Evolutionary conservation across 139 green algal genomes (phyloP).

Genomic region (Micractinium sp.): DNA sequence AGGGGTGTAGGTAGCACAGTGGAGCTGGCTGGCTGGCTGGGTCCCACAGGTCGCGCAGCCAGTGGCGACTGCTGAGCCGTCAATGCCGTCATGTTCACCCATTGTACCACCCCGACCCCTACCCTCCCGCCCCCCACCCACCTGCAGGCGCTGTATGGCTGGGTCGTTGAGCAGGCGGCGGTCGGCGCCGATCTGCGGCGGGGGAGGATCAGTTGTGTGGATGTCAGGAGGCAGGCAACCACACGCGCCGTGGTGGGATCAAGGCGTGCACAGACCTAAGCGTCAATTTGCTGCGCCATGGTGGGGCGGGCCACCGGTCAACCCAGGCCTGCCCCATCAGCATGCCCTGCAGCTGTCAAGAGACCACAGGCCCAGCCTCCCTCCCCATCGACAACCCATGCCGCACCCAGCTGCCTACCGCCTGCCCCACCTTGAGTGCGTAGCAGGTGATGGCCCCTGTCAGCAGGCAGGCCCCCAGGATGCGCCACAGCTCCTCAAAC

Average conservation of each 20-base stretch:
- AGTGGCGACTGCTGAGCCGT: background rate
- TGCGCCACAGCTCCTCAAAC: conserved; percentile 51
- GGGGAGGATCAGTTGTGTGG: background rate
- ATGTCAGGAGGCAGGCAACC: background rate
- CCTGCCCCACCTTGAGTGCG: conserved; percentile 33
- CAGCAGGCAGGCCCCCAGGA: conserved; percentile 36
- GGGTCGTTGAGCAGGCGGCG: conserved; percentile 31
- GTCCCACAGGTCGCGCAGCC: background rate
- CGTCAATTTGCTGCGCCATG: background rate
- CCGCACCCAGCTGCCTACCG: background rate
- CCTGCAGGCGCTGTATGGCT: conserved; percentile 37
- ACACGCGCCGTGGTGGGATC: background rate
- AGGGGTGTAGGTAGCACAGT: background rate
- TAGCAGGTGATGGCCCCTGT: conserved; percentile 37
- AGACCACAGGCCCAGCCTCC: background rate
- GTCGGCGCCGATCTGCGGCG: conserved; percentile 32
- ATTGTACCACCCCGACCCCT: background rate
- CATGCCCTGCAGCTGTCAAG: background rate
- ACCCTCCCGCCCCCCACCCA: background rate
- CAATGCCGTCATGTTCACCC: background rate
- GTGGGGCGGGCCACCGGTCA: too few species aligned
- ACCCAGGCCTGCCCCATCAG: background rate
- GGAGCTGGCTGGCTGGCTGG: background rate
- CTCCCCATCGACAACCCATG: background rate
- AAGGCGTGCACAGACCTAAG: background rate